Base-by-base conservation (phyloP, 176 grass and related monocot genomes). In the Juncus effusus region DNA sequence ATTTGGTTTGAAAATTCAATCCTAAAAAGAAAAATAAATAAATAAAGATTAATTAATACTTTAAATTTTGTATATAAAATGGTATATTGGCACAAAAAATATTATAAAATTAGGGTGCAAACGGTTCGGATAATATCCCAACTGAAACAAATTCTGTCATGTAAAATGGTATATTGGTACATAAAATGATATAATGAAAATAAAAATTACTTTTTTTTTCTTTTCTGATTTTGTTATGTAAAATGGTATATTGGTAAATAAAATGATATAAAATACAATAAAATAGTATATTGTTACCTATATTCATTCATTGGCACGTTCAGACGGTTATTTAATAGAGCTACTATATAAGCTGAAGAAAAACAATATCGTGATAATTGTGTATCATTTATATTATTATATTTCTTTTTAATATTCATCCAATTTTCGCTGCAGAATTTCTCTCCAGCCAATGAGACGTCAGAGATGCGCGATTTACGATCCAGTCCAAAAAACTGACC, bases 301-400 rank as follows among this genome's bases (percentile, higher is more conserved):
- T 45, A 83, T 67, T 85, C 88, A 45, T 84, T 78, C 70, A 97
- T 38, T 40, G 82, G 77, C 35, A 97, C 58, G 13, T 82, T 80
- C 40, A 97, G 88, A 74, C 59, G 77, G 28, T 89, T 87, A 66
- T 92, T 87, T 42, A 97, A 63, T 45, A 97, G 79, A 73, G 87
- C 80, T 11, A 97, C 80, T 53, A 92, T 97, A 61, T 97, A 97
- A 55, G 93, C 93, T 45, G 85, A 77, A 35, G 93, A 91, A 82
- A 97, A 97, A 78, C 93, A 97, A 81, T 91, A 97, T 38, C 63
- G 79, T 38, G 93, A 89, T 38, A 91, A 78, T 83, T 81, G 74
- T 80, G 81, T 79, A 60, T 96, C 82, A 16, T 70, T 55, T 38
- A 59, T 61, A 63, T 77, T 84, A 77, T 66, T 78, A 68, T 89